Conservation (phyloP, 208 protist genomes). For the Blastocrithidia nonstop region DNA sequence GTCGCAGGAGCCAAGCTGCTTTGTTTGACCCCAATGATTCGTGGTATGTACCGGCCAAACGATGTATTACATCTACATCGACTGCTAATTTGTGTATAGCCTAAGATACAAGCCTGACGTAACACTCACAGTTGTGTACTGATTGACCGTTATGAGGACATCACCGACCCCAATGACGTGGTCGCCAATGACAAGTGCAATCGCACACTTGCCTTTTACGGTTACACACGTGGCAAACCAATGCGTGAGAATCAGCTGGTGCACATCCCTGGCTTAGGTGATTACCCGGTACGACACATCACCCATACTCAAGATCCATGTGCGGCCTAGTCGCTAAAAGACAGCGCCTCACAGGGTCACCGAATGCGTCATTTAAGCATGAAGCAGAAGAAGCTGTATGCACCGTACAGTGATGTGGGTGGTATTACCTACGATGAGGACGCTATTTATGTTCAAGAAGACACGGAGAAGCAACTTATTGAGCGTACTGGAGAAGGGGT, state of each 20-base stretch:
- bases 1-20: conserved; percentile 93
- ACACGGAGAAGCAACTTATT: conserved; percentile 60
- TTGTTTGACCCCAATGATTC: conserved; percentile 91
- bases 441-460: conserved; percentile 92
- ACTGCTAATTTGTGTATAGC: conserved; percentile 94
- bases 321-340: conserved; percentile 10
- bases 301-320: conserved; percentile 92
- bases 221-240: conserved; percentile 95
- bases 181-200: conserved; percentile 40
- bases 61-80: conserved; percentile 95
- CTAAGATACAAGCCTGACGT: conserved; percentile 93
- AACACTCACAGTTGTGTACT: conserved; percentile 95
- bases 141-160: conserved; percentile 95
- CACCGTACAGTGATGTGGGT: conserved; percentile 97
- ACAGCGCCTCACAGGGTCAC: conserved; percentile 20
- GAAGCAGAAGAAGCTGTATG: conserved; percentile 94
- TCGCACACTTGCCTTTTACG: conserved; percentile 92
- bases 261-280: conserved; percentile 96
- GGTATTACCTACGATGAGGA: conserved; percentile 97
- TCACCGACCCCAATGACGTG: conserved; percentile 90
- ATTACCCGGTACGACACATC: conserved; percentile 88
- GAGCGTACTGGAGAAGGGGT: conserved; percentile 76
- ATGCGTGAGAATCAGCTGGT: conserved; percentile 86
- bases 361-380: conserved; percentile 87
- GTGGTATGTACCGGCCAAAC: conserved; percentile 95